Percentiles rank a stretch among this genome's conserved stretches.
These are phyloP conservation scores for Zopfochytrium polystomum DNA, from an alignment of 371 early-diverging fungal genomes.

Conservation along the genomic window DNA sequence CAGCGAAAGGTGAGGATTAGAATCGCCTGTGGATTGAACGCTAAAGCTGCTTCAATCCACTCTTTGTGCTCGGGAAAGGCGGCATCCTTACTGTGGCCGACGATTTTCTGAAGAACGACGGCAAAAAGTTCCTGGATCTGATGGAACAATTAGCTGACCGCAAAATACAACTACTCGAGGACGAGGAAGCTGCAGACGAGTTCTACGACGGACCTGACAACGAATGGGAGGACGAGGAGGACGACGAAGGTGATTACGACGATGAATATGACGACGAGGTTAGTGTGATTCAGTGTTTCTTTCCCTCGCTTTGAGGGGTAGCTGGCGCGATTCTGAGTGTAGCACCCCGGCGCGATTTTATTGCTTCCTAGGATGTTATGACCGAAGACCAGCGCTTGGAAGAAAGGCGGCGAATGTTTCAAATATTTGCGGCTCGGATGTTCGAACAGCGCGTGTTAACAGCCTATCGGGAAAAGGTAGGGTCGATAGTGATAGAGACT, in stretches of 20 bases:
- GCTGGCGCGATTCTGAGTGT: too few species aligned
- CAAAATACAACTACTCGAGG: constrained; percentile 74
- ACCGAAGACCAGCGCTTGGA: constrained; percentile 86
- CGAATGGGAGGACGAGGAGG: constrained; percentile 36
- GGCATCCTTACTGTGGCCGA: constrained; percentile 86
- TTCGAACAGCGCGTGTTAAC: constrained; percentile 90
- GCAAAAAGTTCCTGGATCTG: constrained; percentile 87
- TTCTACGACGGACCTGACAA: constrained; percentile 46
- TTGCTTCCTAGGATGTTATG: constrained; percentile 57
- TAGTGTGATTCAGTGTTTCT: constrained; percentile 1
- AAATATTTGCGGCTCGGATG: constrained; percentile 91
- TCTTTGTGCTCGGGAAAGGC: constrained; percentile 42
- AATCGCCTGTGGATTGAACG: not conserved
- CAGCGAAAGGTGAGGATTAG: constrained; percentile 60
- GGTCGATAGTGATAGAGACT: not conserved
- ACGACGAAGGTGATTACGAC: constrained; percentile 21
- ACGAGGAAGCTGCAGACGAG: constrained; percentile 42
- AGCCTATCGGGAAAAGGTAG: constrained; percentile 85
- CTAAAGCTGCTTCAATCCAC: constrained; percentile 6
- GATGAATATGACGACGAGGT: constrained; percentile 18
- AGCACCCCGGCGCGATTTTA: not conserved
- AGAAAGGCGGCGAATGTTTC: constrained; percentile 88
- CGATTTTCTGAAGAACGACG: constrained; percentile 86
- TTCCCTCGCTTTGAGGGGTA: not conserved
- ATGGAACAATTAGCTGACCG: constrained; percentile 92